Evolutionary conservation across 2,329 filamentous ascomycete species (phyloP), one percentile per base, ranked within the genome.

Genomic region (Fusarium goolgardi): DNA sequence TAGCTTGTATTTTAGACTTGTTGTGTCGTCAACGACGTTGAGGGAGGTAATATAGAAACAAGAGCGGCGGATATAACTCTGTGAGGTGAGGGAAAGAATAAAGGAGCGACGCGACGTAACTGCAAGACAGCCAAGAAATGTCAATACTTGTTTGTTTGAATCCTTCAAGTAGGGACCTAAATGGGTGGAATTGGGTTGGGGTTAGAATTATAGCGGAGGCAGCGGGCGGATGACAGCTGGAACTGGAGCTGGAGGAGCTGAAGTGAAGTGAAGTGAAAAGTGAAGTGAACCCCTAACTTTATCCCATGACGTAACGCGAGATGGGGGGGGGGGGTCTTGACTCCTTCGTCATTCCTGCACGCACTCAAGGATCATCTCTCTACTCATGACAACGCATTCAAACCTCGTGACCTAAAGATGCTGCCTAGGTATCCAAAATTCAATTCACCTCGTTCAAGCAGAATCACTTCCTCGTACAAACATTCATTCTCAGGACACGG

Each of bases 271-370:
- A 6, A 23, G 21, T 21, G 21, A 21, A 21, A 21, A 21, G 21
- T 21, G 49, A 29, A n/a, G 31, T 59, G 57, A 29, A 21, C 61
- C 59, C 61, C 60, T 64, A 65, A 64, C 29, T 55, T 41, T 31
- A 12, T 35, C 9, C n/a, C 55, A 64, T 64, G 62, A 66, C 61
- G 62, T 52, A 62, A 67, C 64, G 15, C 29, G 59, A 23, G 47
- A 37, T 40, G 59, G 35, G 35, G 47, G 31, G 27, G 59, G 35
- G 35, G 47, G 31, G 27, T 29, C 25, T 25, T 25, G 25, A 25
- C 25, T 55, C 49, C 41, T 44, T 62, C 53, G 59, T 64, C 61
- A 64, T 64, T 64, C 52, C 61, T 64, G 60, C 60, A 59, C 13
- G 27, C 60, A 65, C 60, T 64, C 40, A 47, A 59, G 41, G 31